Evolutionary conservation across 176 grass and related monocot species (phyloP).

Genomic region (Pontederia crassipes): DNA sequence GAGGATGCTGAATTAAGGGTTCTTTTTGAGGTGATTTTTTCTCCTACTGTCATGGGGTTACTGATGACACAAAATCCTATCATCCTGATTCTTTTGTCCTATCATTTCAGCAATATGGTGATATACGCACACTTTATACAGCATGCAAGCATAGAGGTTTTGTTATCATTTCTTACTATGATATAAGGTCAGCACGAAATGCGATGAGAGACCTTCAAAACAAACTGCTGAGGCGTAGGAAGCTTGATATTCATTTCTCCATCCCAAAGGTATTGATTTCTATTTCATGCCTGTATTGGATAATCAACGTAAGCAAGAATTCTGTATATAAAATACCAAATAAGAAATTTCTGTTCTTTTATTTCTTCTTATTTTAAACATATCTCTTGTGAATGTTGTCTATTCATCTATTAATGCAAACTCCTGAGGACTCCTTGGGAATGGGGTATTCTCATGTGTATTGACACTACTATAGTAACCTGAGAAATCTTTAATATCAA

Average conservation of each 20-base stretch:
- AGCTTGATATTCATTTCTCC: constrained; percentile 60
- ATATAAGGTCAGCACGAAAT: constrained; percentile 42
- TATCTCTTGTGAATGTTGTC: too few relatives aligned
- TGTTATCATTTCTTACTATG: constrained; percentile 61
- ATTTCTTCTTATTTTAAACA: too few relatives aligned
- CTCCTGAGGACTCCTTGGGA: too few relatives aligned
- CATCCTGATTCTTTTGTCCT: constrained; percentile 13
- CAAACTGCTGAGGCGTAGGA: constrained; percentile 32
- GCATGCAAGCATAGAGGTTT: constrained; percentile 48
- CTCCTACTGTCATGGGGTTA: constrained; percentile 1
- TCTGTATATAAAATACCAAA: not conserved
- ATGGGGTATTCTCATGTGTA: too few relatives aligned
- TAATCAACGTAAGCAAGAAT: not conserved
- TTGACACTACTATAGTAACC: too few relatives aligned
- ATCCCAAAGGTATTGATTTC: constrained; percentile 39
- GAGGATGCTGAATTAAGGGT: constrained; percentile 39
- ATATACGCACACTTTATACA: constrained; percentile 37
- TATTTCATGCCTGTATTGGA: constrained; percentile 7
- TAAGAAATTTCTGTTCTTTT: not conserved
- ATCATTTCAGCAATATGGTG: constrained; percentile 58
- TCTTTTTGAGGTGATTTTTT: constrained; percentile 41
- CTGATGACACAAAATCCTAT: constrained; percentile 2
- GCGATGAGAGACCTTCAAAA: constrained; percentile 45
- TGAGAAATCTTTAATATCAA: too few relatives aligned
- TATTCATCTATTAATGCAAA: too few relatives aligned